These are phyloP conservation scores for Fraxinus baroniana DNA, from an alignment of 305 asterid species.

Conservation along the genomic window DNA sequence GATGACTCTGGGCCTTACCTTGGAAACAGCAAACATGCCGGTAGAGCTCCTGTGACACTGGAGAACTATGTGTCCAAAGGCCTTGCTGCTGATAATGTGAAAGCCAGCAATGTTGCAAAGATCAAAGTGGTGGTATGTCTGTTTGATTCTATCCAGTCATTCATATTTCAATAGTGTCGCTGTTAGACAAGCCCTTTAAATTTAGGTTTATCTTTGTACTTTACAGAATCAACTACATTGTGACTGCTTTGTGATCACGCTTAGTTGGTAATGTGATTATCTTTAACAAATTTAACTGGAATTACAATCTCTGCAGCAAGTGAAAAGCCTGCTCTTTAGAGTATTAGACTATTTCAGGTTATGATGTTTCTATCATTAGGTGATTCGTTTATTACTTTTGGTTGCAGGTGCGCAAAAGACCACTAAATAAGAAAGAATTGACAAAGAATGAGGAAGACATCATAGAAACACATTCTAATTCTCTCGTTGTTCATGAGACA, in stretches of 20 bases:
- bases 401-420: constrained; percentile 86
- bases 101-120: constrained; percentile 88
- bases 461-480: constrained; percentile 67
- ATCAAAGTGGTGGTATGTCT: constrained; percentile 94
- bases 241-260: not conserved
- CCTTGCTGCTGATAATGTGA: constrained; percentile 77
- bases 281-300: not conserved
- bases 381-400: not conserved
- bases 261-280: not conserved
- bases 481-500: constrained; percentile 79
- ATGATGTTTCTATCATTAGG: constrained; percentile 16
- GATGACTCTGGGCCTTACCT: constrained; percentile 68
- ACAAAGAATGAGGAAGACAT: constrained; percentile 91
- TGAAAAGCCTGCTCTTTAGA: not conserved
- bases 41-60: constrained; percentile 55
- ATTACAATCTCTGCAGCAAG: constrained; percentile 10
- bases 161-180: constrained; percentile 14
- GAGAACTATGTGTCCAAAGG: constrained; percentile 65
- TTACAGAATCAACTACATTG: not conserved
- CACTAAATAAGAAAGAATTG: constrained; percentile 80
- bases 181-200: not conserved
- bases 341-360: not conserved
- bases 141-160: constrained; percentile 4
- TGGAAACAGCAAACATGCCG: constrained; percentile 64
- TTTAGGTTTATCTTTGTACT: not conserved